Base-by-base conservation (phyloP, 192 early-diverging fungal genomes). In the Mortierella hygrophila region DNA sequence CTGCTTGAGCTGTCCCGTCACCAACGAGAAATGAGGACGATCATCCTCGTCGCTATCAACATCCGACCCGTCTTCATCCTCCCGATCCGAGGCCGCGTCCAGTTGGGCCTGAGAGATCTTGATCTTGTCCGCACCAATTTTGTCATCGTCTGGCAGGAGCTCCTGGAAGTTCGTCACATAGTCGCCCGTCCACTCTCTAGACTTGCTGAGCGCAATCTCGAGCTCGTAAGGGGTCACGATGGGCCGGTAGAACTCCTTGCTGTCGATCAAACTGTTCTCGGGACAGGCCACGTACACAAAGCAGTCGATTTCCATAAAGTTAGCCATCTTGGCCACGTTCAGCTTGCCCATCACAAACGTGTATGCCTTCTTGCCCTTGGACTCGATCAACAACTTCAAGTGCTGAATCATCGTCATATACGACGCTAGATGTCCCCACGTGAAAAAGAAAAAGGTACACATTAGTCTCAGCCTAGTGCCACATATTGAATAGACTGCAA, bases 221-320 rank as follows among this genome's bases (percentile, higher is more conserved):
- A 99, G 88, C 87, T 99, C 98, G 78, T 92, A 99, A 2, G 98
- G 97, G 13, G 98, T 99, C 0, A 99, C 96, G 37, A 99, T 94
- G 8, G 98, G 98, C 49, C 92, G 91, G 78, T 96, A 94, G 89
- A 97, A 99, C 70, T 98, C 98, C 71, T 89, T 93, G 44, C 94
- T 94, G 88, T 99, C 98, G 40, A 98, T 93, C 76, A 99, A 91
- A 68, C 95, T 94, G 91, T 98, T 98, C 83, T 99, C 97, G 9
- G 98, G 97, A 82, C 98, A 99, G 11, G 97, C 96, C 9, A 98
- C 96, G 41, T 98, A 90, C 7, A 97, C 96, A 85, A 96, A 99
- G 23, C 92, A 93, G 77, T 99, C 95, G 70, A 99, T 96, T 88
- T 99, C 98, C 81, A 96, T 92, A 78, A 99, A 99, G 74, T 99